These are phyloP conservation scores for Scutellaria minor DNA, from an alignment of 257 asterid genomes.

Conservation along the genomic window DNA sequence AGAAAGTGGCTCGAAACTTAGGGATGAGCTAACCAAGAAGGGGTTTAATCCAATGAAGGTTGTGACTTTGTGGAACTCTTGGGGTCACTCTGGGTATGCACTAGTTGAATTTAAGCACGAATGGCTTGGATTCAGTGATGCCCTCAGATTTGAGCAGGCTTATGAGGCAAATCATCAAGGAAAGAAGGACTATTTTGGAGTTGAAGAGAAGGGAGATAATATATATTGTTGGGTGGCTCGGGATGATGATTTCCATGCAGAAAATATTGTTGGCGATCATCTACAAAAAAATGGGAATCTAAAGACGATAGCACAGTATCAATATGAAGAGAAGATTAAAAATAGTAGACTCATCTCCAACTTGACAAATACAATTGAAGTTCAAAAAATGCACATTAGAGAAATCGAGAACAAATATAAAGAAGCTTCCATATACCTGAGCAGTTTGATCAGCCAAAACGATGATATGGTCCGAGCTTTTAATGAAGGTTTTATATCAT, in stretches of 20 bases:
- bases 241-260: constrained; percentile 36
- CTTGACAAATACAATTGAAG: constrained; percentile 42
- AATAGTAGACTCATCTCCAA: constrained; percentile 36
- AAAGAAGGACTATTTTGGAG: constrained; percentile 39
- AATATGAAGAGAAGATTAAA: constrained; percentile 46
- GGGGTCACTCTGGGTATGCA: constrained; percentile 59
- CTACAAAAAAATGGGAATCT: constrained; percentile 40
- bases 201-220: constrained; percentile 30
- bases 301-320: constrained; percentile 41
- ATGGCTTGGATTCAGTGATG: constrained; percentile 51
- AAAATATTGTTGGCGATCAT: constrained; percentile 38
- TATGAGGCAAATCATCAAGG: constrained; percentile 51
- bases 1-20: constrained; percentile 46
- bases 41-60: constrained; percentile 56
- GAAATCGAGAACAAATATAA: constrained; percentile 54
- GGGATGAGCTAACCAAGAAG: constrained; percentile 38
- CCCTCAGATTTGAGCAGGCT: constrained; percentile 54
- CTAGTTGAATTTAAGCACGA: constrained; percentile 49
- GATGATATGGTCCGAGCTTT: constrained; percentile 44
- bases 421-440: constrained; percentile 39
- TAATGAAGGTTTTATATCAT: constrained; percentile 45
- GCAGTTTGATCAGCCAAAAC: constrained; percentile 43
- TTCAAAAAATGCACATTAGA: constrained; percentile 30
- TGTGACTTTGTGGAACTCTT: constrained; percentile 45
- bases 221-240: constrained; percentile 50